A percentile compares a stretch with the other conserved stretches of the same genome.
These are phyloP conservation scores for Colletotrichum graminicola DNA, from an alignment of 2,329 filamentous ascomycete species.

Conservation along the genomic window DNA sequence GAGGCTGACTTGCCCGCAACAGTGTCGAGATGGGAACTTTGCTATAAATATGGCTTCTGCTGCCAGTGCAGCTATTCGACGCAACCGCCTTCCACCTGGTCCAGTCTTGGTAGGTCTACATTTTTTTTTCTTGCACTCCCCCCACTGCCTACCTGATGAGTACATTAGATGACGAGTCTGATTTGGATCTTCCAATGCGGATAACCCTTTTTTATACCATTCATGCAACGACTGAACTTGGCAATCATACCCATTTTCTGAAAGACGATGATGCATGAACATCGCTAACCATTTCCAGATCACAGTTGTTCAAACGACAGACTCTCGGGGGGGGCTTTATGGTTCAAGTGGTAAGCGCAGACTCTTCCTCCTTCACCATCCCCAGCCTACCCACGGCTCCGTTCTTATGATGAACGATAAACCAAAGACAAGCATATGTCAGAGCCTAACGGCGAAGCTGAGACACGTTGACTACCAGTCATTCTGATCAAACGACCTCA, in stretches of 20 bases:
- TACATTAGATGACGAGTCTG: conserved; percentile 73
- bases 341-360: conserved; percentile 25
- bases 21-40: conserved; percentile 16
- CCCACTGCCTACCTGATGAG: conserved; percentile 57
- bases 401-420: conserved; percentile 44
- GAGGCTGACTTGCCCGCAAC: conserved; percentile 23
- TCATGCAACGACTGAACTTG: conserved; percentile 67
- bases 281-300: conserved; percentile 36
- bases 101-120: conserved; percentile 31
- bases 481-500: conserved; percentile 40
- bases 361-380: background rate
- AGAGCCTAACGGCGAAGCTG: conserved; percentile 44
- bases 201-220: conserved; percentile 66
- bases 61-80: background rate
- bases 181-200: conserved; percentile 72
- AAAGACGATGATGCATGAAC: conserved; percentile 22
- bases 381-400: conserved; percentile 32
- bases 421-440: conserved; percentile 46
- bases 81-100: background rate
- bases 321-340: background rate
- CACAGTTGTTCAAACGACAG: background rate
- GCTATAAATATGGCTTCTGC: background rate
- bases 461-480: conserved; percentile 42
- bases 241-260: conserved; percentile 22
- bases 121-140: conserved; percentile 40